phyloP scores from a whole-genome alignment of 2,329 filamentous ascomycete genomes.

The Rhexocercosporidium sp. region DNA sequence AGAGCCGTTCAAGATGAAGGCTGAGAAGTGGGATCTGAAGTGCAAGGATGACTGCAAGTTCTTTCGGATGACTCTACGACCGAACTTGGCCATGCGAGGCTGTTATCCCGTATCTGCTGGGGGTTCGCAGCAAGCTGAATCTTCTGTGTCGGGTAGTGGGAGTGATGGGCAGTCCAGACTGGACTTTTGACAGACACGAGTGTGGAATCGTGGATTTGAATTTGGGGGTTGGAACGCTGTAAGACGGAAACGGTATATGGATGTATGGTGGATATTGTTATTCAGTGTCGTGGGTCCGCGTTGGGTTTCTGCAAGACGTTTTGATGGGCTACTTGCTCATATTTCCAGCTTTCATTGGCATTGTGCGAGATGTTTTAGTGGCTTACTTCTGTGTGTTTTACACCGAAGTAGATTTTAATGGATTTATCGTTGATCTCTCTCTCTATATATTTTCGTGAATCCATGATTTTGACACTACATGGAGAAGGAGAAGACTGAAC shows the following conservation, averaged over 20 bases:
- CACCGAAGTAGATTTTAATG: background rate
- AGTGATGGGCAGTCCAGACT: background rate
- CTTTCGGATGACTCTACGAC: constrained; percentile 36
- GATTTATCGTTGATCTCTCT: background rate
- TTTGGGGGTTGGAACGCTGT: background rate
- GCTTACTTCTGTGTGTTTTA: background rate
- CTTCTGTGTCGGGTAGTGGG: background rate
- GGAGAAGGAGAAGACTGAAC: background rate
- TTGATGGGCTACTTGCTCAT: background rate
- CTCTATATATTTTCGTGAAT: background rate
- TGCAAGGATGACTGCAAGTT: constrained; percentile 34
- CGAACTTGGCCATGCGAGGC: constrained; percentile 34
- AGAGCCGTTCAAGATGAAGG: constrained; percentile 33
- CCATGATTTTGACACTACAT: background rate
- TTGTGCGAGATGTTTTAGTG: background rate
- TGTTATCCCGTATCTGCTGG: constrained; percentile 5
- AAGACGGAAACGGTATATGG: background rate
- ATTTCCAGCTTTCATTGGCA: background rate
- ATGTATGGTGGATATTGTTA: background rate
- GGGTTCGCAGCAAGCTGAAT: background rate
- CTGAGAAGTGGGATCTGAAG: constrained; percentile 40
- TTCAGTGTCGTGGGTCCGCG: background rate
- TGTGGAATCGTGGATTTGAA: background rate
- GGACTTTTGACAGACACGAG: background rate
- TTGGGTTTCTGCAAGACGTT: background rate